phyloP scores from a whole-genome alignment of 139 green algal species.

The Dunaliella primolecta region DNA sequence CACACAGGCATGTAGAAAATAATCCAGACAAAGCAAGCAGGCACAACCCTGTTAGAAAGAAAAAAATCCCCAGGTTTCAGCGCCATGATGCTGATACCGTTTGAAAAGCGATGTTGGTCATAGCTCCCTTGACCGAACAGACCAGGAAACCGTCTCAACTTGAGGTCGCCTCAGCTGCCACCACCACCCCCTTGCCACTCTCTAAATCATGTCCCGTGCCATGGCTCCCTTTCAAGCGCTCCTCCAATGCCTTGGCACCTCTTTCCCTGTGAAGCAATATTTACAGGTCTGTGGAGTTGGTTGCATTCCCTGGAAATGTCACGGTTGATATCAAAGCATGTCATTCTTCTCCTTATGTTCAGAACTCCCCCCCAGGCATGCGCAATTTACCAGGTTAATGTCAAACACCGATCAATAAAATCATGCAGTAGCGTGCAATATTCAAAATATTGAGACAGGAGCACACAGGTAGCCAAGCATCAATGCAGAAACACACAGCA shows the following conservation, averaged over 20 bases:
- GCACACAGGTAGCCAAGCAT: slow-evolving; percentile 7
- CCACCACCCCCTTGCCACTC: not conserved
- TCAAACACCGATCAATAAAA: not conserved
- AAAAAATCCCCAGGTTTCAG: too few species aligned
- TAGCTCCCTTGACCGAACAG: too few species aligned
- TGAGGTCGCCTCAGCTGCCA: not conserved
- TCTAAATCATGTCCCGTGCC: not conserved
- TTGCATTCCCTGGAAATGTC: too few species aligned
- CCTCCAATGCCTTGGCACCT: slow-evolving; percentile 73
- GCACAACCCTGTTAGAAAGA: too few species aligned
- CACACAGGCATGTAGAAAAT: too few species aligned
- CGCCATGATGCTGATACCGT: too few species aligned
- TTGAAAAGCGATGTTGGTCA: too few species aligned
- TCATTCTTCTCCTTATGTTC: not conserved
- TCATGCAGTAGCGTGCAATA: not conserved
- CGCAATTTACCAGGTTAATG: not conserved
- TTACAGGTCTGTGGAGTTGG: too few species aligned
- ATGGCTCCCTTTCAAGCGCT: slow-evolving; percentile 40
- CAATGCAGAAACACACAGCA: not conserved
- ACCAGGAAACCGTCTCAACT: too few species aligned
- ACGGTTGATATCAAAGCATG: slow-evolving; percentile 14
- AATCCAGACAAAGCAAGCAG: too few species aligned
- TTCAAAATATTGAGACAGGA: not conserved
- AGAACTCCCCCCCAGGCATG: too few species aligned
- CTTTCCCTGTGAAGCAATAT: slow-evolving; percentile 66